A percentile compares a stretch with the other conserved stretches of the same genome.
Evolutionary conservation across 2,329 filamentous ascomycete species (phyloP).

Genomic region (Cladophialophora carrionii): DNA sequence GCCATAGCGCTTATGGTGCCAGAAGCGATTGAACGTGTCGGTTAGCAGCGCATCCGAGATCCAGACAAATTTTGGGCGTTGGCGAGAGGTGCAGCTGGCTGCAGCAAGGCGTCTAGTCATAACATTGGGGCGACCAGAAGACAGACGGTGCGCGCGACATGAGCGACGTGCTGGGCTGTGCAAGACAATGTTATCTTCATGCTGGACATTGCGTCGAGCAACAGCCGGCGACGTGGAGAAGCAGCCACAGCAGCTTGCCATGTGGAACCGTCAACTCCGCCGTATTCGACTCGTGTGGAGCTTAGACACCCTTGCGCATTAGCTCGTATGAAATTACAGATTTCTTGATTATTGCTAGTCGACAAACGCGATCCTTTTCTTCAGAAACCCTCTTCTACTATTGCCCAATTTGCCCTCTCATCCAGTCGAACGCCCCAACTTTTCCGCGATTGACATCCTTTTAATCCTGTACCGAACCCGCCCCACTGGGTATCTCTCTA

Average conservation of each 20-base stretch:
- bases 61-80: conserved; percentile 43
- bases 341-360: neutral
- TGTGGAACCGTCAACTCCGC: neutral
- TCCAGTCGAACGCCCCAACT: neutral
- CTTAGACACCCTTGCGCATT: no score
- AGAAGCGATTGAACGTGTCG: conserved; percentile 54
- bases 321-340: neutral
- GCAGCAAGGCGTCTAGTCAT: conserved; percentile 34
- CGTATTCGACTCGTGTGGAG: neutral
- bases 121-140: conserved; percentile 30
- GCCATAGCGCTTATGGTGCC: conserved; percentile 57
- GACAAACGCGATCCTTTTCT: neutral
- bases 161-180: neutral
- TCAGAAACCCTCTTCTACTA: neutral
- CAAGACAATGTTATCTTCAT: neutral
- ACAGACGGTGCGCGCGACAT: neutral
- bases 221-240: neutral
- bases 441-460: neutral
- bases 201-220: neutral
- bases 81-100: conserved; percentile 32
- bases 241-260: neutral
- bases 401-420: neutral
- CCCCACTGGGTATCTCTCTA: conserved; percentile 9
- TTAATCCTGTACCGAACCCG: neutral
- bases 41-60: conserved; percentile 52